These are phyloP conservation scores for Corinectria fuckeliana DNA, from an alignment of 2,329 filamentous ascomycete species.

Conservation along the genomic window DNA sequence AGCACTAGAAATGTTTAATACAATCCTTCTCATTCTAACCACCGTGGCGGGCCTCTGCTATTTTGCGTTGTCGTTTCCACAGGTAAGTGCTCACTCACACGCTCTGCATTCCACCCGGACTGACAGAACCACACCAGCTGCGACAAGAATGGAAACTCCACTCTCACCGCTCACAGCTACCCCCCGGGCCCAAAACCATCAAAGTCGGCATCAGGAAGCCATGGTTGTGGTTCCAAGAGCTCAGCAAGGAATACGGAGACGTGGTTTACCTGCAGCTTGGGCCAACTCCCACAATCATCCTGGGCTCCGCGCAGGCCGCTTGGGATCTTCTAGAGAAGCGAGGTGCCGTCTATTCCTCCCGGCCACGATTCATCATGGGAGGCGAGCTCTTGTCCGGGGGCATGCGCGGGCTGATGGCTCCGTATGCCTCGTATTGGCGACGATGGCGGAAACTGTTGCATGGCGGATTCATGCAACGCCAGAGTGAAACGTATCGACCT, in stretches of 20 bases:
- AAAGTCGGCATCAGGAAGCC: conserved; percentile 48
- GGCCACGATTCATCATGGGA: conserved; percentile 55
- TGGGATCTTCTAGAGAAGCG: conserved; percentile 53
- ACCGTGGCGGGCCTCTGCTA: conserved; percentile 14
- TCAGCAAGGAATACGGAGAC: conserved; percentile 48
- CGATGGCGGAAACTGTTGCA: conserved; percentile 52
- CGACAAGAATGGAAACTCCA: conserved; percentile 49
- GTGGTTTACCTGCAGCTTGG: conserved; percentile 52
- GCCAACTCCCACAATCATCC: conserved; percentile 49
- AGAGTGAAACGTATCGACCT: conserved; percentile 50
- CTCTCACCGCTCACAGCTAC: conserved; percentile 46
- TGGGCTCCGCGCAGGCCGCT: conserved; percentile 50
- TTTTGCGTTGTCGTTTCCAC: conserved; percentile 26
- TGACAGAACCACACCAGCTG: conserved; percentile 34
- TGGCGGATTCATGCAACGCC: conserved; percentile 51
- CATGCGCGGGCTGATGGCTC: conserved; percentile 51
- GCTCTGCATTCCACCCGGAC: not conserved
- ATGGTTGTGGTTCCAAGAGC: conserved; percentile 51
- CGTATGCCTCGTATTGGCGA: conserved; percentile 50
- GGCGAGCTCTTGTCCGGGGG: conserved; percentile 50
- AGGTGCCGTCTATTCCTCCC: conserved; percentile 51
- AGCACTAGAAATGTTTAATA: conserved; percentile 11
- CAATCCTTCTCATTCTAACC: conserved; percentile 9
- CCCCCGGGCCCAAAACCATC: conserved; percentile 46
- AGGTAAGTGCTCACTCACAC: conserved; percentile 17